Conservation (phyloP, 148 eudicot genomes). For the Salicornia ramosissima region DNA sequence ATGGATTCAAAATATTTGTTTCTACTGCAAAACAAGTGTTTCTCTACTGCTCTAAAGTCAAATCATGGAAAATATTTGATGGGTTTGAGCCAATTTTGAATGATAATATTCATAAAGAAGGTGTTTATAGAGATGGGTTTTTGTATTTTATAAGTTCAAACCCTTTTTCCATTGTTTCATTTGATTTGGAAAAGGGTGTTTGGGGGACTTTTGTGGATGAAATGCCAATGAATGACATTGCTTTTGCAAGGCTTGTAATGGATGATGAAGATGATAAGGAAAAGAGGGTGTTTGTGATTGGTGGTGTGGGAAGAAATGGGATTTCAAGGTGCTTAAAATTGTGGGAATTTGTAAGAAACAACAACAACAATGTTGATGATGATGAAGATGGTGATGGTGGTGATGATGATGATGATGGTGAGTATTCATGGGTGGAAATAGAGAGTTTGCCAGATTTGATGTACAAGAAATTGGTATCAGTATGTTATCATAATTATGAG, state of each 20-base stretch:
- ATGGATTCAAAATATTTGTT: slow-evolving; percentile 45
- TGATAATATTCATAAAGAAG: slow-evolving; percentile 41
- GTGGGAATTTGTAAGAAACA: slow-evolving; percentile 45
- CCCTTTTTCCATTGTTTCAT: slow-evolving; percentile 33
- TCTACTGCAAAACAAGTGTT: slow-evolving; percentile 25
- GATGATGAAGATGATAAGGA: slow-evolving; percentile 24
- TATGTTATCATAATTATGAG: slow-evolving; percentile 73
- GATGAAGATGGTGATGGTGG: too few species aligned
- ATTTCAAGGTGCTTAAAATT: slow-evolving; percentile 49
- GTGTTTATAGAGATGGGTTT: slow-evolving; percentile 32
- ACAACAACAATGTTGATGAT: not conserved
- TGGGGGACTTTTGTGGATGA: slow-evolving; percentile 26
- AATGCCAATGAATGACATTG: slow-evolving; percentile 36
- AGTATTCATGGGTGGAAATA: slow-evolving; percentile 42
- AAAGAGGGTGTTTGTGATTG: slow-evolving; percentile 41
- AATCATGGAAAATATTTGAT: slow-evolving; percentile 33
- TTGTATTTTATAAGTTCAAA: slow-evolving; percentile 48
- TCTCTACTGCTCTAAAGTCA: slow-evolving; percentile 39
- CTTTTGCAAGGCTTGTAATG: slow-evolving; percentile 44
- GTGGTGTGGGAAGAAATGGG: slow-evolving; percentile 61
- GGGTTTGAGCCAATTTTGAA: slow-evolving; percentile 24
- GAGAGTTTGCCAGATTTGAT: slow-evolving; percentile 54
- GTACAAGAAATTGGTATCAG: slow-evolving; percentile 55
- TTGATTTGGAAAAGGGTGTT: slow-evolving; percentile 38
- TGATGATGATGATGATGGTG: too few species aligned